These are phyloP conservation scores for Immersiporthe knoxdaviesiana DNA, from an alignment of 2,329 filamentous ascomycete species.

Conservation along the genomic window DNA sequence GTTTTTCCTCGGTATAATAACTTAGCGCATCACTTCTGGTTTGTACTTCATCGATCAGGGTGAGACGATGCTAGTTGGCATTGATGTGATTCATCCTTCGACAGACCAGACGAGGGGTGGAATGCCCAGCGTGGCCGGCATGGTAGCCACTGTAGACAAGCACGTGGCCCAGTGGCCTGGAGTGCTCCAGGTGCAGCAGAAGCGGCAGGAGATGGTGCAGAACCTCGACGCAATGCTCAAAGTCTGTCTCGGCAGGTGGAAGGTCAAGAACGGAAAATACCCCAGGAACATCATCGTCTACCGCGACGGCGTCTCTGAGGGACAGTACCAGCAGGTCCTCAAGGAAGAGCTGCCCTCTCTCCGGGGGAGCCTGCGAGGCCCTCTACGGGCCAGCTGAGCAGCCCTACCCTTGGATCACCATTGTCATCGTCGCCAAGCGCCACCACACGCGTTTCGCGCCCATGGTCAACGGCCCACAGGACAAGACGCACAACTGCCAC, in stretches of 20 bases:
- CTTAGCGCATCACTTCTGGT: conserved; percentile 30
- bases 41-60: conserved; percentile 60
- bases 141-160: conserved; percentile 76
- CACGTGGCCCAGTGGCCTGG: conserved; percentile 79
- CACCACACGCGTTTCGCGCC: conserved; percentile 87
- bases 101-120: conserved; percentile 41
- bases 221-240: conserved; percentile 63
- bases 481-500: conserved; percentile 60
- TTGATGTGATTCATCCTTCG: conserved; percentile 91
- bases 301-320: conserved; percentile 87
- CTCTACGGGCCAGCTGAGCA: conserved; percentile 37
- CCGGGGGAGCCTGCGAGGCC: conserved; percentile 62
- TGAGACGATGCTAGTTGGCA: conserved; percentile 79
- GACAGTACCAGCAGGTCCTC: conserved; percentile 74
- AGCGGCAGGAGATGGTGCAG: conserved; percentile 73
- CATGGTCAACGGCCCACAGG: conserved; percentile 44
- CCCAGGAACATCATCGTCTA: conserved; percentile 82
- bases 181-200: conserved; percentile 68
- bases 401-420: conserved; percentile 62
- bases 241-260: conserved; percentile 69
- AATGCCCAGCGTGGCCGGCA: conserved; percentile 75
- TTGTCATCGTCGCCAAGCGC: conserved; percentile 84
- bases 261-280: conserved; percentile 54
- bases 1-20: too few species aligned
- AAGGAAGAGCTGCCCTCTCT: conserved; percentile 69